phyloP scores from a whole-genome alignment of 441 rosid genomes.

The Bocquillonia castaneifolia region DNA sequence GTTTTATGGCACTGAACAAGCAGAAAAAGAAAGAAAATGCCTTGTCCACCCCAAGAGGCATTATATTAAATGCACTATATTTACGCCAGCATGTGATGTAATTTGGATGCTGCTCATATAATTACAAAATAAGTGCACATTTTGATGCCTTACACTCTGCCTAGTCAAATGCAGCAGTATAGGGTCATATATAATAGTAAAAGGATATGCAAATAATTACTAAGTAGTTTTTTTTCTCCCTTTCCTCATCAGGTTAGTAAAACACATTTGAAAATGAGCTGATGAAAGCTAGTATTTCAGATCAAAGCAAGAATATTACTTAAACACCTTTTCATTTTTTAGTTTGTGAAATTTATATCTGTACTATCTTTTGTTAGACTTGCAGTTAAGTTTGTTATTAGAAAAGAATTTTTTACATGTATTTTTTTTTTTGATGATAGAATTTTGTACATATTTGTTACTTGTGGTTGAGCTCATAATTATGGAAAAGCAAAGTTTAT shows the following conservation, averaged over 20 bases:
- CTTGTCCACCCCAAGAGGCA: too few species aligned
- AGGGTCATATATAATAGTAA: too few species aligned
- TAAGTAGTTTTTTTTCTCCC: neutral
- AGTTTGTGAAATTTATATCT: neutral
- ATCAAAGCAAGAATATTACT: neutral
- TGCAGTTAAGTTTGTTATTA: too few species aligned
- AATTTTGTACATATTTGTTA: neutral
- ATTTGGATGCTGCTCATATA: neutral
- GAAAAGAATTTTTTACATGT: neutral
- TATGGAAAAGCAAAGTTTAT: neutral
- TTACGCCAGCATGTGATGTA: neutral
- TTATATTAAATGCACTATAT: neutral
- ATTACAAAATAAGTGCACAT: neutral
- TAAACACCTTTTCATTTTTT: neutral
- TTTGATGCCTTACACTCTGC: neutral
- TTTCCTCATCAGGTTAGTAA: neutral
- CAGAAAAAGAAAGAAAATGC: neutral
- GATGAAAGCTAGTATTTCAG: neutral
- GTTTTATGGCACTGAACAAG: conserved; percentile 7
- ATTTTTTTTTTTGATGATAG: neutral
- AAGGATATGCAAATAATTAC: neutral
- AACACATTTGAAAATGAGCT: neutral
- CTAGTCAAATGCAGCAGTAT: neutral
- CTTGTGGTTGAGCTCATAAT: neutral
- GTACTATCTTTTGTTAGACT: neutral